Base-by-base conservation (phyloP, 2,329 filamentous ascomycete species). In the Trichoderma harzianum region DNA sequence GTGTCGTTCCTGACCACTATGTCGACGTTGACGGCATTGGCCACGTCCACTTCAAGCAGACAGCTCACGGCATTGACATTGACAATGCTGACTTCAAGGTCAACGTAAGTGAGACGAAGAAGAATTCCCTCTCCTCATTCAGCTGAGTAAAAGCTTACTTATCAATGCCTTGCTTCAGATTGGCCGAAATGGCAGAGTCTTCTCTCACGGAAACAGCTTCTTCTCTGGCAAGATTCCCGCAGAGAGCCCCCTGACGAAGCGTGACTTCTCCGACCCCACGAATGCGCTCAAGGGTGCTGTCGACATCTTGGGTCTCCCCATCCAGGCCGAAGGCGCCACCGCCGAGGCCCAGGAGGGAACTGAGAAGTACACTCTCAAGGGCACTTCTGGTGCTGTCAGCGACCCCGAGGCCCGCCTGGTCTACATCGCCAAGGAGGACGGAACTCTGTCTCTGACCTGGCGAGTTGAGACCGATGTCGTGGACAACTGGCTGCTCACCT, bases 51-150 rank as follows among this genome's bases (percentile, higher is more conserved):
- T 88, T 90, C 76, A 87, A 86, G 79, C 88, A 90, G 79, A 89
- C 87, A 0, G 80, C 82, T 7, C 86, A 89, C 69, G 88, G 85
- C 1, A 77, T 90, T 28, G 88, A 90, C 73, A 85, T 90, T 72
- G 88, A 89, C 75, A 90, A 90, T 75, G 86, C 85, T 1, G 86
- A 88, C 76, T 88, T 89, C 75, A 89, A 89, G 66, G 86, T 90
- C 62, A 90, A 90, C 73, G 86, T 89, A 75, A 80, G 86, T 81
- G 7, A 26, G 16, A 10, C 24, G 5, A 34, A 60, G 3, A 21
- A 60, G 28, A 53, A 21, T 7, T 14, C 0, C 12, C 5, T 1
- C 11, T 7, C 2, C 10, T 43, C 0, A 1, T 7, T 3, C 18
- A 24, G 32, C 3, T 21, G 10, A 12, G n/a, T 8, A 28, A 5